Evolutionary conservation across 176 grass and related monocot species (phyloP).

Genomic region (Ananas comosus): DNA sequence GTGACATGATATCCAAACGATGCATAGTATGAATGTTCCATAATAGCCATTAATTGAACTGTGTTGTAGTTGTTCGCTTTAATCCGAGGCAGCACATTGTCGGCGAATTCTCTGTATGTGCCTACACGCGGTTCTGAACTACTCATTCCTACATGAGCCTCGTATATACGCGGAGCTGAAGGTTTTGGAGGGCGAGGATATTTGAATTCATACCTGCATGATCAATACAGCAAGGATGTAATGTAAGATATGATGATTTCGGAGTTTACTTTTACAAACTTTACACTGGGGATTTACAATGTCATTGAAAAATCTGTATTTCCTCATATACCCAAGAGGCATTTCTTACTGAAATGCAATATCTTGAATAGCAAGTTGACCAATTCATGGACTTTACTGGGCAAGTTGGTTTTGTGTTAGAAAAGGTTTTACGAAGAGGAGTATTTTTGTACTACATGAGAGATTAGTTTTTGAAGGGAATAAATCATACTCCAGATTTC

Average conservation of each 20-base stretch:
- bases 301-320: too few species aligned
- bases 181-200: conserved; percentile 63
- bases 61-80: conserved; percentile 88
- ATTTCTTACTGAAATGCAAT: too few species aligned
- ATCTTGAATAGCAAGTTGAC: too few species aligned
- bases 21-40: conserved; percentile 99
- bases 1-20: conserved; percentile 98
- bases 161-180: conserved; percentile 71
- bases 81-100: conserved; percentile 84
- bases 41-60: conserved; percentile 86
- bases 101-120: conserved; percentile 90
- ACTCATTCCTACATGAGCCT: conserved; percentile 97
- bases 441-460: too few species aligned
- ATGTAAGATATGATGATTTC: too few species aligned
- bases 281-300: too few species aligned
- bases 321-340: too few species aligned
- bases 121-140: conserved; percentile 51
- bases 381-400: too few species aligned
- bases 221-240: not conserved
- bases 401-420: too few species aligned
- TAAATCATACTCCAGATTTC: not conserved
- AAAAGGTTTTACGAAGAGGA: too few species aligned
- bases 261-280: too few species aligned
- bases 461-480: too few species aligned
- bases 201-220: conserved; percentile 61